A percentile compares a stretch with the other conserved stretches of the same genome.
Evolutionary conservation across 2,329 filamentous ascomycete species (phyloP).

Genomic region (Aureobasidium mangrovei): DNA sequence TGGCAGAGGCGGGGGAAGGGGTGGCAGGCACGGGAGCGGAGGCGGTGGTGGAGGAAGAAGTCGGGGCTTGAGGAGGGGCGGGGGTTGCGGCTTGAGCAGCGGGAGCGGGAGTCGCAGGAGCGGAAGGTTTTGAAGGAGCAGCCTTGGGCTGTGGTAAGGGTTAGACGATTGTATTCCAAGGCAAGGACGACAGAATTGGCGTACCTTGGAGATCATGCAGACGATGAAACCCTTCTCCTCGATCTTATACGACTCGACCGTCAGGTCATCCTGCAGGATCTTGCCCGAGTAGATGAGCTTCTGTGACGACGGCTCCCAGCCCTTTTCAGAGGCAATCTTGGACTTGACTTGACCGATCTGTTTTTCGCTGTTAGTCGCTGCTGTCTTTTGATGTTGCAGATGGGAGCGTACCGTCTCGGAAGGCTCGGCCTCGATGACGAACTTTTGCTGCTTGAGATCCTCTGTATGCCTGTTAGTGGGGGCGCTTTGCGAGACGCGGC

Average conservation of each 20-base stretch:
- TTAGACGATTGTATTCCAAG: constrained; percentile 18
- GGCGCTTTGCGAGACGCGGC: background rate
- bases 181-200: background rate
- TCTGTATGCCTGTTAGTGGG: constrained; percentile 30
- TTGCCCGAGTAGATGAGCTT: constrained; percentile 99
- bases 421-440: constrained; percentile 89
- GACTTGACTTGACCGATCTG: constrained; percentile 86
- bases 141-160: constrained; percentile 57
- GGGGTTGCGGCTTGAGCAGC: constrained; percentile 39
- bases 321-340: constrained; percentile 85
- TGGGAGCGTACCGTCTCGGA: constrained; percentile 66
- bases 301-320: constrained; percentile 81
- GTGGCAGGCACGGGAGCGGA: constrained; percentile 43
- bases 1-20: constrained; percentile 40
- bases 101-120: constrained; percentile 49
- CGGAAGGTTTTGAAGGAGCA: constrained; percentile 40
- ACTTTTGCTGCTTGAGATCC: constrained; percentile 99
- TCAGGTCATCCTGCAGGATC: constrained; percentile 96
- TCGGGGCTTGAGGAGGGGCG: constrained; percentile 53
- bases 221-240: constrained; percentile 99
- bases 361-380: background rate
- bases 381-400: background rate
- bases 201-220: constrained; percentile 93
- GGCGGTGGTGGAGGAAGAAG: constrained; percentile 40
- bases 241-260: constrained; percentile 93